Evolutionary conservation across 208 protist genomes (phyloP), one percentile per base, ranked within the genome.

Genomic region (Borovskyia barvae): DNA sequence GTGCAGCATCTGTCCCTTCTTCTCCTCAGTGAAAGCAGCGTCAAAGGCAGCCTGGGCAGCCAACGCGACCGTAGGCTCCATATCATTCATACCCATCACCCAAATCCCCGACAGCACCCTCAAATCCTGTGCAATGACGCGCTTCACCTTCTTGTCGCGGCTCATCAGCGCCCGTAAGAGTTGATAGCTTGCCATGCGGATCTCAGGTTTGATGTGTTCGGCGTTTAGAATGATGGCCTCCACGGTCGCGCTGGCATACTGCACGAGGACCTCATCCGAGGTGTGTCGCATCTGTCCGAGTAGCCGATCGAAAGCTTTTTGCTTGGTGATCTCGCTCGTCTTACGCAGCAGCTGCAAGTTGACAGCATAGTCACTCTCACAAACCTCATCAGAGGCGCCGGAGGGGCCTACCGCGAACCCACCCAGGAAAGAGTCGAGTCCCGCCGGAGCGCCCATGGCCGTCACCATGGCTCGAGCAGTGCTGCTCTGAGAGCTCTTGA

Each of bases 71-170:
- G 60, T 51, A 1, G 46, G 7, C 52, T 91, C 90, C 73, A 87
- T 91, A 48, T 96, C 90, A 56, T 84, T 48, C 84, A 96, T 91
- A 7, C 79, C 77, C 66, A 79, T 77, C 36, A 93, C 64, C 90
- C 90, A 96, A 19, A 66, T 54, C 5, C 71, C 71, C 1, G 73
- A 45, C 36, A 95, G 69, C 33, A 77, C 65, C 22, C 78, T 77
- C 42, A 95, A 55, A 24, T 64, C 53, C 8, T 54, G 48, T 15
- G 33, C 66, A 19, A 95, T 28, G 11, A 50, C 54, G 30, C 51
- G 17, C 66, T 86, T 85, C 12, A 91, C 68, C 24, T 55, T 40
- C 52, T 75, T 77, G 32, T 15, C 33, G 15, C 42, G 77, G 17
- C 59, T 46, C 58, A 87, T 72, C 29, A 91, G 51, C 4, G 63